Conservation (phyloP, 441 rosid species). For the Populus hybrid region DNA sequence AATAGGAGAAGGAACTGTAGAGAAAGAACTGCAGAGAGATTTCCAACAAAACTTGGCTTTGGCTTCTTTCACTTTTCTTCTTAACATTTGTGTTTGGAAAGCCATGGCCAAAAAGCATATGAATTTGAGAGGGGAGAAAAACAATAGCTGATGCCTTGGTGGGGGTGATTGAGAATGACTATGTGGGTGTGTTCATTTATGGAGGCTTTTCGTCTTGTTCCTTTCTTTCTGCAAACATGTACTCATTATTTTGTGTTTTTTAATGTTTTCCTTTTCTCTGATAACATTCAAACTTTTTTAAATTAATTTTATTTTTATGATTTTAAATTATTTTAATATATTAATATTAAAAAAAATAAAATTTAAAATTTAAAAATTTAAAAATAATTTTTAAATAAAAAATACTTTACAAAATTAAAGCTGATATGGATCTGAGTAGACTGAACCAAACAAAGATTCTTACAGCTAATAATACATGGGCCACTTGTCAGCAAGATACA, state of each 20-base stretch:
- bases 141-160: not conserved
- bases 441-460: not conserved
- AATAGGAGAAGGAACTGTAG: slow-evolving; percentile 29
- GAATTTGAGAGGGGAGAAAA: not conserved
- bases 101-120: slow-evolving; percentile 27
- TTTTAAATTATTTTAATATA: no score
- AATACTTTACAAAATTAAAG: no score
- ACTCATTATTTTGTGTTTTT: no score
- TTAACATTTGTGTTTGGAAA: slow-evolving; percentile 36
- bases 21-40: slow-evolving; percentile 26
- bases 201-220: not conserved
- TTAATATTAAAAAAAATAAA: no score
- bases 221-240: not conserved
- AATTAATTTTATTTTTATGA: no score
- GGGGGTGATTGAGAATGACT: not conserved
- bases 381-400: no score
- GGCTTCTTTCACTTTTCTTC: slow-evolving; percentile 29
- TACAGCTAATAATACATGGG: no score
- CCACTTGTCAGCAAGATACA: no score
- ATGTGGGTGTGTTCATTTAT: not conserved
- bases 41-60: slow-evolving; percentile 17
- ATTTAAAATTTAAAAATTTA: no score
- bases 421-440: not conserved
- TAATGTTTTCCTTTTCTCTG: not conserved
- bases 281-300: no score